Percentiles rank a stretch among this genome's conserved stretches.
Conservation (phyloP, 2,329 filamentous ascomycete species). For the Canariomyces notabilis region DNA sequence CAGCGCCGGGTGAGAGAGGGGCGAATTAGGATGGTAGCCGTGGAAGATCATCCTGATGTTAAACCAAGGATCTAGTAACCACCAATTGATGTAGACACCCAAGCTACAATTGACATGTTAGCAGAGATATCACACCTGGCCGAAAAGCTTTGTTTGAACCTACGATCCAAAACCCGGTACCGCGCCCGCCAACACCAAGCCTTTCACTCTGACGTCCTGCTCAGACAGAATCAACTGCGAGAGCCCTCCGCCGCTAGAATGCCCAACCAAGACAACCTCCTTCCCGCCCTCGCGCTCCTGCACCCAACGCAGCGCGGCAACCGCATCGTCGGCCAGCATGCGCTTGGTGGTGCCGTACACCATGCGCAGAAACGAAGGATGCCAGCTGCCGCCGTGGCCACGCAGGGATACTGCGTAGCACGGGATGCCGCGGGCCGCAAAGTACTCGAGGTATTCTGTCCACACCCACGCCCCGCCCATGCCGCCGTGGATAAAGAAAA, state of each 20-base stretch:
- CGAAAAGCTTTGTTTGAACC: conserved; percentile 21
- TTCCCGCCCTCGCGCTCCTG: conserved; percentile 26
- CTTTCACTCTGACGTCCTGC: conserved; percentile 36
- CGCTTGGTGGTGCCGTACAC: conserved; percentile 40
- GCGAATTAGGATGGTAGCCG: conserved; percentile 45
- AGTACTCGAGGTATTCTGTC: conserved; percentile 46
- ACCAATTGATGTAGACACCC: conserved; percentile 44
- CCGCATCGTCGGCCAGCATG: conserved; percentile 40
- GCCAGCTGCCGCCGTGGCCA: conserved; percentile 49
- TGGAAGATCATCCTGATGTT: conserved; percentile 42
- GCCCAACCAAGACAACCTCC: conserved; percentile 42
- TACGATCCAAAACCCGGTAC: conserved; percentile 46
- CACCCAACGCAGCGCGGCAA: conserved; percentile 38
- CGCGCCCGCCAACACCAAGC: conserved; percentile 42
- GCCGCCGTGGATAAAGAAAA: conserved; percentile 51
- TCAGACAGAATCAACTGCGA: conserved; percentile 44
- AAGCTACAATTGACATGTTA: conserved; percentile 22
- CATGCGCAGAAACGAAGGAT: conserved; percentile 45
- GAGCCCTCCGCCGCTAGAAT: conserved; percentile 48
- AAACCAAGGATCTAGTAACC: conserved; percentile 44
- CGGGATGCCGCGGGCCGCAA: conserved; percentile 39
- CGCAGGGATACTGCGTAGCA: conserved; percentile 50
- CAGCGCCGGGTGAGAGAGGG: conserved; percentile 46
- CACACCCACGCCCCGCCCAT: conserved; percentile 51
- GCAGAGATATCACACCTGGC: neutral